Percentiles rank a stretch among this genome's conserved stretches.
Evolutionary conservation across 2,329 filamentous ascomycete genomes (phyloP).

Genomic region (Camillea tinctor): DNA sequence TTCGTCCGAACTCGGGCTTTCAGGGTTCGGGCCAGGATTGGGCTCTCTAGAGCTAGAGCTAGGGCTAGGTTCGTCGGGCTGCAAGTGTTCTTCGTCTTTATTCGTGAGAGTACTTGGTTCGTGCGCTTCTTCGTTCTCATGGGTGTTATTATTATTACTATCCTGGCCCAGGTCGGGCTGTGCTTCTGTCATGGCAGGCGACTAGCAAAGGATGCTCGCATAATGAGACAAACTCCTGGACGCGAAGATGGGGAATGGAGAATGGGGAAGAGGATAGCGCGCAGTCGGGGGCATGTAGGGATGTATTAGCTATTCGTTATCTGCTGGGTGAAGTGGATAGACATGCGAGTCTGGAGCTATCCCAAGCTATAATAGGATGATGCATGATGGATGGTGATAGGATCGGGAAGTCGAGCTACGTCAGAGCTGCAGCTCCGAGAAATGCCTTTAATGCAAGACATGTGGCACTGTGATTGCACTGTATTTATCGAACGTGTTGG

Average conservation of each 20-base stretch:
- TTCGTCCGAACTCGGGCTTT: neutral
- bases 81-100: constrained; percentile 13
- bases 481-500: neutral
- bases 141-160: neutral
- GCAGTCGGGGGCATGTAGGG: neutral
- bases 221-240: constrained; percentile 14
- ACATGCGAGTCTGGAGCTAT: neutral
- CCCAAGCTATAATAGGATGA: neutral
- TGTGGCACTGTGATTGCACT: neutral
- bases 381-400: neutral
- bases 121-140: neutral
- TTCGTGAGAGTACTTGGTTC: constrained; percentile 5
- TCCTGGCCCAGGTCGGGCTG: constrained; percentile 35
- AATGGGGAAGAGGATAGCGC: constrained; percentile 1
- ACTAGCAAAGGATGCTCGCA: constrained; percentile 21
- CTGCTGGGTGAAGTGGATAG: neutral
- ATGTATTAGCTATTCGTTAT: neutral
- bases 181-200: constrained; percentile 43
- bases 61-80: constrained; percentile 7
- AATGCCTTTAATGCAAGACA: neutral
- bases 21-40: neutral
- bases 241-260: constrained; percentile 5
- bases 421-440: constrained; percentile 21
- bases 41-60: neutral
- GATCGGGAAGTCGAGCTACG: constrained; percentile 22